Percentiles rank a stretch among this genome's conserved stretches.
These are phyloP conservation scores for Phytophthora brassicae DNA, from an alignment of 352 stramenopile species.

Conservation along the genomic window DNA sequence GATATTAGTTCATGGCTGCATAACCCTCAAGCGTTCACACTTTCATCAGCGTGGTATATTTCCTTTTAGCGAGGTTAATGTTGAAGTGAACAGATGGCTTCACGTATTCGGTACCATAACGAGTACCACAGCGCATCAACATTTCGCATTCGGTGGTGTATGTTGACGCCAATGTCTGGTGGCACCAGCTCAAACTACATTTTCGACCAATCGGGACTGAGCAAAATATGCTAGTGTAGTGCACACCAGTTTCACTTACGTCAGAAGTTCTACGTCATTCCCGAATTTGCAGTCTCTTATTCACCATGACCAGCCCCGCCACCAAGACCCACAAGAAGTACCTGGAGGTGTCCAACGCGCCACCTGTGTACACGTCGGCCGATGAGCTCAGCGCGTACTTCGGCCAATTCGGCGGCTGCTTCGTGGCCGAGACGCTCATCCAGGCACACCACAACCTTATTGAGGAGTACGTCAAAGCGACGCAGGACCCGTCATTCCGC, in stretches of 20 bases:
- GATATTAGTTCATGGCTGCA: no score
- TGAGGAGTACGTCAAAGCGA: constrained; percentile 93
- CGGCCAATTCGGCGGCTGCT: constrained; percentile 95
- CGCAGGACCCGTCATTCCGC: constrained; percentile 94
- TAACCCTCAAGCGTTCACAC: no score
- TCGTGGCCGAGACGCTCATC: constrained; percentile 97
- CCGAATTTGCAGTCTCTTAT: constrained; percentile 20
- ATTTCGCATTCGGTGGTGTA: constrained; percentile 12
- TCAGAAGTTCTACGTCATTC: constrained; percentile 15
- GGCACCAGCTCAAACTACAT: constrained; percentile 1
- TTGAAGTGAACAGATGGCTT: not conserved
- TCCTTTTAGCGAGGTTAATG: no score
- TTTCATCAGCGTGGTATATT: no score
- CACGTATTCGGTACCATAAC: not conserved
- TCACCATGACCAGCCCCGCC: not conserved
- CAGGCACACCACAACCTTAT: constrained; percentile 96
- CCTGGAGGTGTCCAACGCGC: constrained; percentile 76
- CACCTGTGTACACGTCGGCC: constrained; percentile 59
- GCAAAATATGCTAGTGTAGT: no score
- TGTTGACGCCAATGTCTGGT: constrained; percentile 27
- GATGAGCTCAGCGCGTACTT: constrained; percentile 87
- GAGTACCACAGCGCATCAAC: constrained; percentile 25
- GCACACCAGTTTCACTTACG: constrained; percentile 1
- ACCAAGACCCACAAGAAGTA: constrained; percentile 43
- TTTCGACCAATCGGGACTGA: no score